Conservation (phyloP, 306 rosid species). For the Quercus variabilis region DNA sequence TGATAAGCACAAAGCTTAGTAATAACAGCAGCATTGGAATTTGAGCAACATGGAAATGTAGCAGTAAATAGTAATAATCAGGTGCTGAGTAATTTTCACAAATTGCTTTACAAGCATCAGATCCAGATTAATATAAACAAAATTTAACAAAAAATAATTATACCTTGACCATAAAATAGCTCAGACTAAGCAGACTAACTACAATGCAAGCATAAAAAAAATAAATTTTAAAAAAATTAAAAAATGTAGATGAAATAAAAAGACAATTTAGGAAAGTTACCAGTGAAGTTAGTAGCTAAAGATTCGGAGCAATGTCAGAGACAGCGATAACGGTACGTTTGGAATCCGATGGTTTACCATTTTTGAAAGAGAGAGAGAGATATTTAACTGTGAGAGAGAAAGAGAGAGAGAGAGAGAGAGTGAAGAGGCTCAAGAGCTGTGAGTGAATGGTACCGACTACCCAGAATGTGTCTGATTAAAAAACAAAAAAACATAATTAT, state of each 20-base stretch:
- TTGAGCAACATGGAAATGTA: slow-evolving; percentile 6
- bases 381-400: background rate
- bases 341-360: slow-evolving; percentile 14
- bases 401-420: background rate
- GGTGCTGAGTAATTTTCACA: background rate
- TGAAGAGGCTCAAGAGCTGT: background rate
- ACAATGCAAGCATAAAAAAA: slow-evolving; percentile 31
- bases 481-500: background rate
- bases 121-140: slow-evolving; percentile 33
- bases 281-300: slow-evolving; percentile 7
- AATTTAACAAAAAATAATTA: background rate
- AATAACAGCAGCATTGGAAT: background rate
- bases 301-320: slow-evolving; percentile 29
- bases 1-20: background rate
- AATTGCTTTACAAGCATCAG: slow-evolving; percentile 25
- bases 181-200: slow-evolving; percentile 19
- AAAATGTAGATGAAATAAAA: background rate
- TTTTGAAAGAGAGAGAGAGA: slow-evolving; percentile 1
- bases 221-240: background rate
- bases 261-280: slow-evolving; percentile 19
- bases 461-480: slow-evolving; percentile 16
- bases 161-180: slow-evolving; percentile 12
- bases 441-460: slow-evolving; percentile 25
- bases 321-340: slow-evolving; percentile 5
- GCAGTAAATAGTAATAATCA: slow-evolving; percentile 12